Conservation (phyloP, 495 filamentous ascomycete species). For the Hapsidospora chrysogenum region DNA sequence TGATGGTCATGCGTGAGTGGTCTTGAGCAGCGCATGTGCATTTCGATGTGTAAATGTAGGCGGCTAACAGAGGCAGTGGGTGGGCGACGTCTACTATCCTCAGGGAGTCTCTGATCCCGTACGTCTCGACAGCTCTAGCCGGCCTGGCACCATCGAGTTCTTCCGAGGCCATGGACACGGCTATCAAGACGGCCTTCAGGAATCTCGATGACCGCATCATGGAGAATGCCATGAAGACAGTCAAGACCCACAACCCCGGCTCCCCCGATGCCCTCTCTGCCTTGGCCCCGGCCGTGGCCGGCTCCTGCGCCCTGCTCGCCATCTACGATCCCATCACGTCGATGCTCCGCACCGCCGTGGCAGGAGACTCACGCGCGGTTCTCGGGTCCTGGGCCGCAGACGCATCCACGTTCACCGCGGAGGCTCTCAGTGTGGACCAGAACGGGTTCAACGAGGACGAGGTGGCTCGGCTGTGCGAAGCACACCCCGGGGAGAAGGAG, state of each 20-base stretch:
- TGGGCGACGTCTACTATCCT: not conserved
- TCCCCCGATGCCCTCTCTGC: constrained; percentile 11
- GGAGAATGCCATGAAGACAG: constrained; percentile 17
- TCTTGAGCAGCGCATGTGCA: not conserved
- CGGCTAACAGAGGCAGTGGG: not conserved
- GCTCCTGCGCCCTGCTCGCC: constrained; percentile 43
- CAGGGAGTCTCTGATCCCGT: not conserved
- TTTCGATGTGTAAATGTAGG: not conserved
- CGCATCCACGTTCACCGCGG: constrained; percentile 28
- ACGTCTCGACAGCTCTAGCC: not conserved
- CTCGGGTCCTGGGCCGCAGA: constrained; percentile 28
- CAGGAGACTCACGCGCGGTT: constrained; percentile 40
- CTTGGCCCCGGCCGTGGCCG: constrained; percentile 6
- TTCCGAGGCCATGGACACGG: constrained; percentile 1
- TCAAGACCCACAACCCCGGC: constrained; percentile 16
- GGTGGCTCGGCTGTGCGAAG: constrained; percentile 25
- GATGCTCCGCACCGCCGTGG: constrained; percentile 33
- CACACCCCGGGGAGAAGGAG: constrained; percentile 41
- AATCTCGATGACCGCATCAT: constrained; percentile 33
- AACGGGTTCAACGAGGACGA: constrained; percentile 38
- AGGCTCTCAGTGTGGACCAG: constrained; percentile 39
- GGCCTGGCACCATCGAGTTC: not conserved
- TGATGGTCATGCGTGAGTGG: not conserved
- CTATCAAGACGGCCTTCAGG: constrained; percentile 30
- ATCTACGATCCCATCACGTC: constrained; percentile 31